Base-by-base conservation (phyloP, 1,139 yeast species). In the Blastobotrys ciferrii region DNA sequence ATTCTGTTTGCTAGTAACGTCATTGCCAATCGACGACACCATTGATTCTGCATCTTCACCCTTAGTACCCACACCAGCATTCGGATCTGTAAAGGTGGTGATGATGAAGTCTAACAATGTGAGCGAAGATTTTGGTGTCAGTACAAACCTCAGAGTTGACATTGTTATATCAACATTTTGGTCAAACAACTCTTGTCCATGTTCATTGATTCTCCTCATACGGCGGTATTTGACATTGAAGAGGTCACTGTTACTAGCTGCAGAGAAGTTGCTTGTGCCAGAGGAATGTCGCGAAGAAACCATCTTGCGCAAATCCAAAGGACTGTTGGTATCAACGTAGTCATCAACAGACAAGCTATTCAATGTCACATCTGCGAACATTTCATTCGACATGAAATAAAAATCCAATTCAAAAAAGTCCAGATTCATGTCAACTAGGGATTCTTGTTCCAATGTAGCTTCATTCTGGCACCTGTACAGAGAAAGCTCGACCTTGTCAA, bases 51-150 rank as follows among this genome's bases (percentile, higher is more conserved):
- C 53, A 5, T 52, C 48, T 15, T 38, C 46, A 25, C 25, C 41
- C 12, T 43, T 31, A 14, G 23, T 35, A 17, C n/a, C 39, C 28
- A 38, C 14, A 28, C 15, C 6, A 11, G 31, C 37, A 28, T 41
- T 46, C 70, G 91, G 87, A 54, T 80, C 74, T 1, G 96, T 85
- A 63, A 92, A 92, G 0, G 98, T 92, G 43, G 91, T 87, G 61
- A 91, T 73, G 2, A 85, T 73, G 63, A 84, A 94, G 65, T 89
- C 94, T 55, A 92, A 69, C 13, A 92, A 70, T 2, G 95, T 84
- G 56, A 92, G 73, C 20, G 87, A 70, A 1, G 96, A 85, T 59
- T 81, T 84, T 45, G 97, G 81, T 0, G 95, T 81, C 9, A 91
- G 70, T 1, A 87, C 84, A 45, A 87, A 76, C 55, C 82, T 82